These are phyloP conservation scores for Bolboschoenus planiculmis DNA, from an alignment of 176 grass and related monocot genomes.

Conservation along the genomic window DNA sequence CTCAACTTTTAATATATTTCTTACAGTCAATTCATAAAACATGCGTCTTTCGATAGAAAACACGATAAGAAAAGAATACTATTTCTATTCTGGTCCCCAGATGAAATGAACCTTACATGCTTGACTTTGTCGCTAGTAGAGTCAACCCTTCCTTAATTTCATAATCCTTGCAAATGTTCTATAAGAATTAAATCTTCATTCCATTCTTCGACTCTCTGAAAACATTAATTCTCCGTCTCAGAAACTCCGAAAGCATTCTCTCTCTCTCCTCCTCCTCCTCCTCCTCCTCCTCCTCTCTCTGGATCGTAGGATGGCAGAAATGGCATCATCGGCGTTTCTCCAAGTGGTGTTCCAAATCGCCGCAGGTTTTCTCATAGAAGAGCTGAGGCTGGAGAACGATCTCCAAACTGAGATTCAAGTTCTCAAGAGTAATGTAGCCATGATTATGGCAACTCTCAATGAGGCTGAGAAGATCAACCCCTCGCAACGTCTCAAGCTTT, in stretches of 20 bases:
- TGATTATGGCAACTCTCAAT: constrained; percentile 9
- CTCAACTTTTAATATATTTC: no score
- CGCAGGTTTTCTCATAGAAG: not conserved
- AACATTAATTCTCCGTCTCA: no score
- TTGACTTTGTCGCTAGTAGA: no score
- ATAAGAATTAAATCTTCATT: not conserved
- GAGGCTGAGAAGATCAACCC: not conserved
- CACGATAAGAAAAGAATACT: no score
- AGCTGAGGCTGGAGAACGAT: not conserved
- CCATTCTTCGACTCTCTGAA: not conserved
- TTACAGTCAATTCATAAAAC: no score
- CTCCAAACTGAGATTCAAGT: not conserved
- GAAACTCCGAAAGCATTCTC: not conserved
- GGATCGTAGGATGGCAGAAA: not conserved
- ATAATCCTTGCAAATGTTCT: no score
- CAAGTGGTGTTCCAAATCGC: constrained; percentile 11
- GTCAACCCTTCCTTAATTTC: no score
- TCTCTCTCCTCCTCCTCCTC: not conserved
- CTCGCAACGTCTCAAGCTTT: not conserved
- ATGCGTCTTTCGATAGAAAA: no score
- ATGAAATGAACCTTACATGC: no score
- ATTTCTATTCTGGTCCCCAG: no score
- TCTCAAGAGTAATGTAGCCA: not conserved
- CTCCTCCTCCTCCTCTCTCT: not conserved
- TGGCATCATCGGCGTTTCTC: constrained; percentile 22